A percentile compares a stretch with the other conserved stretches of the same genome.
phyloP scores from a whole-genome alignment of 768 basidiomycete species.

The Macrolepiota fuliginosa region DNA sequence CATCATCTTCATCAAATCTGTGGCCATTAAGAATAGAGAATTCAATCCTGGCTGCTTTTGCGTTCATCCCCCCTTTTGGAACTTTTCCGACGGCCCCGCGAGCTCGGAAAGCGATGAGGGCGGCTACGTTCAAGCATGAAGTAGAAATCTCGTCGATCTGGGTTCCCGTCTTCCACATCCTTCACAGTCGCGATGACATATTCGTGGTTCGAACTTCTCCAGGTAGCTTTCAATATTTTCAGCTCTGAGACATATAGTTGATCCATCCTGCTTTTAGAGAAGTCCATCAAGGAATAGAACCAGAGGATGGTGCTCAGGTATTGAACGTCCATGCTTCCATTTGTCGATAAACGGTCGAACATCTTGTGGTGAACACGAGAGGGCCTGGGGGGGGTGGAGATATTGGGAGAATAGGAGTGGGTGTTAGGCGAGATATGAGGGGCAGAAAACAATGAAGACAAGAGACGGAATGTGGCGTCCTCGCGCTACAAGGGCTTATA shows the following conservation, averaged over 20 bases:
- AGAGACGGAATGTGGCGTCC: background rate
- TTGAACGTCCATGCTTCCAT: background rate
- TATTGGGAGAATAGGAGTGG: background rate
- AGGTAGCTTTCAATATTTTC: background rate
- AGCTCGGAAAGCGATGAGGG: background rate
- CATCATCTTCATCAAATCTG: background rate
- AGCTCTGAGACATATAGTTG: constrained; percentile 3
- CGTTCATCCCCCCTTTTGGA: constrained; percentile 1
- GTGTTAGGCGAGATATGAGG: background rate
- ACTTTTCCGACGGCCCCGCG: background rate
- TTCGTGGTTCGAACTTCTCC: constrained; percentile 7
- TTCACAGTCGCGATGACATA: constrained; percentile 1
- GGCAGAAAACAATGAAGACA: background rate
- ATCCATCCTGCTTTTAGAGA: background rate
- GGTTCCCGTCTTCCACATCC: background rate
- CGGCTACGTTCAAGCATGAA: constrained; percentile 4
- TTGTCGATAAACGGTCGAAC: background rate
- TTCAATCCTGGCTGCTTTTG: background rate
- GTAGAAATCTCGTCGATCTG: background rate
- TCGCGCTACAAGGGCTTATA: background rate
- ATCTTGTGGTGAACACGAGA: background rate
- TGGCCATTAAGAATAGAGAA: background rate
- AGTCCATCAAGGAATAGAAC: background rate
- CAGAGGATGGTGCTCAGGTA: constrained; percentile 7
- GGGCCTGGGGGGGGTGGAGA: background rate